These are phyloP conservation scores for Macrophomina tecta DNA, from an alignment of 2,329 filamentous ascomycete species.

Conservation along the genomic window DNA sequence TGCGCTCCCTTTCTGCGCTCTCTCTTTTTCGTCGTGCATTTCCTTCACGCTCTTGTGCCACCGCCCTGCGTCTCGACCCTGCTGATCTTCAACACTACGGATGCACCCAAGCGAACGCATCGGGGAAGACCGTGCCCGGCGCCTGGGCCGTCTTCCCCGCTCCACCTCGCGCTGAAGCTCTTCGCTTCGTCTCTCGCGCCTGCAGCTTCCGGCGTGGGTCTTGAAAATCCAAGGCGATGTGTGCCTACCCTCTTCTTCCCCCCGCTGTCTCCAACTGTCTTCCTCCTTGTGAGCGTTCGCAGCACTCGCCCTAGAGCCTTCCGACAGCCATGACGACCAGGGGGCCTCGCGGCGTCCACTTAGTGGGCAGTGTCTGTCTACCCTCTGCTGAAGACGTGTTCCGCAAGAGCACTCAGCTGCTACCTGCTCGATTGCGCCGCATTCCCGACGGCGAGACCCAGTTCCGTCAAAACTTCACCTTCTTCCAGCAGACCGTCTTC, in stretches of 20 bases:
- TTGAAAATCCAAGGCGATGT: background rate
- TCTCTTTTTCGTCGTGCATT: constrained; percentile 4
- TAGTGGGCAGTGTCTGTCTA: constrained; percentile 32
- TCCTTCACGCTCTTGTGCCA: constrained; percentile 5
- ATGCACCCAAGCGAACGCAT: background rate
- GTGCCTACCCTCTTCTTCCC: background rate
- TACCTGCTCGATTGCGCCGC: constrained; percentile 30
- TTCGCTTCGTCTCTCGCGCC: background rate
- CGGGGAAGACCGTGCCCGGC: background rate
- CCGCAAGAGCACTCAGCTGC: constrained; percentile 4
- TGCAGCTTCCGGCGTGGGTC: constrained; percentile 3
- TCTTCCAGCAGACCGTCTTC: constrained; percentile 30
- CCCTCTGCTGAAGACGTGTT: constrained; percentile 29
- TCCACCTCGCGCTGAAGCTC: background rate
- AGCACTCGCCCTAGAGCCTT: background rate
- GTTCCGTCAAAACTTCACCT: constrained; percentile 29
- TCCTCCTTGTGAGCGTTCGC: background rate
- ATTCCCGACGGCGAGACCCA: constrained; percentile 34
- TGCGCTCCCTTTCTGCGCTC: no score
- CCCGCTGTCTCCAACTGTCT: background rate
- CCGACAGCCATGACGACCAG: background rate
- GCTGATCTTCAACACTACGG: constrained; percentile 10
- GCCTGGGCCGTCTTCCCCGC: constrained; percentile 11
- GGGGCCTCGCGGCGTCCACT: constrained; percentile 30
- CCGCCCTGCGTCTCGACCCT: background rate